A percentile compares a stretch with the other conserved stretches of the same genome.
These are phyloP conservation scores for Lenwebbia sp. DNA, from an alignment of 345 rosid genomes.

Conservation along the genomic window DNA sequence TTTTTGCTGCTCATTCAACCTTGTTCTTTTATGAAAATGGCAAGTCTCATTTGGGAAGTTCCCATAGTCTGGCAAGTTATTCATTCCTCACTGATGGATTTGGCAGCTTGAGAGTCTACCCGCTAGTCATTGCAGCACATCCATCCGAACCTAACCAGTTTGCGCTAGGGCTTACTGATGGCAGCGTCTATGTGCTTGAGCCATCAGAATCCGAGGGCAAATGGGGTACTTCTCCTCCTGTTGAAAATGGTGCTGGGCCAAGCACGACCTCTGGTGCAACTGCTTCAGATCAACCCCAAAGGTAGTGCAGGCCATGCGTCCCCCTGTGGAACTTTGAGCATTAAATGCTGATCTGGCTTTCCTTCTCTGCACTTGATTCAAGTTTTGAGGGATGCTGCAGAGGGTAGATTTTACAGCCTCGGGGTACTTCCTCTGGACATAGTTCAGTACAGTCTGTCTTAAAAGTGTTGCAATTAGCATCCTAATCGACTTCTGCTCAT, in stretches of 20 bases:
- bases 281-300: conserved; percentile 42
- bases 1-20: neutral
- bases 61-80: neutral
- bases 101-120: conserved; percentile 65
- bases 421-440: neutral
- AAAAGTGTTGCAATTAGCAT: neutral
- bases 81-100: conserved; percentile 1
- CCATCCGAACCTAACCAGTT: conserved; percentile 73
- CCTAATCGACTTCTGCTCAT: neutral
- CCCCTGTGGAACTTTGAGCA: conserved; percentile 19
- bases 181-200: conserved; percentile 63
- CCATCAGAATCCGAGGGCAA: conserved; percentile 67
- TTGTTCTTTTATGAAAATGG: neutral
- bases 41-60: neutral
- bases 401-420: neutral
- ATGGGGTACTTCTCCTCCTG: conserved; percentile 82
- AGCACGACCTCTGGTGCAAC: conserved; percentile 30
- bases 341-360: neutral
- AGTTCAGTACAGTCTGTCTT: neutral
- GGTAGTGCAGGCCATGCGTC: conserved; percentile 13
- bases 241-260: conserved; percentile 62
- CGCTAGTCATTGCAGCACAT: conserved; percentile 76
- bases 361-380: neutral
- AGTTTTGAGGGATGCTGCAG: neutral
- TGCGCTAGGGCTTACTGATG: conserved; percentile 77